phyloP scores from a whole-genome alignment of 2,329 filamentous ascomycete genomes.

The Alternaria sp. region DNA sequence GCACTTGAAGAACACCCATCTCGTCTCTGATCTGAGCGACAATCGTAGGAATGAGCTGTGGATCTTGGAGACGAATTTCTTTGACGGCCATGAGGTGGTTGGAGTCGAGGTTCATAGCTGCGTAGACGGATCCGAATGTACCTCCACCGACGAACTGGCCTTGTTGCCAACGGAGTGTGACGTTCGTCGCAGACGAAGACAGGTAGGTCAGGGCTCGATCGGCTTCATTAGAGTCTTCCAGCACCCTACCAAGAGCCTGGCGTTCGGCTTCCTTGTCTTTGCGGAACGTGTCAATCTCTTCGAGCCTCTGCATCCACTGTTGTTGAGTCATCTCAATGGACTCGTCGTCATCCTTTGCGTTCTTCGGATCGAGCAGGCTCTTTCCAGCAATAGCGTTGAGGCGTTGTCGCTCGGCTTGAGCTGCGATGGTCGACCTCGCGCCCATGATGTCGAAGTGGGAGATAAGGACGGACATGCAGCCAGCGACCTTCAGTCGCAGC shows the following conservation, averaged over 20 bases:
- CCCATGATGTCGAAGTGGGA: conserved; percentile 99
- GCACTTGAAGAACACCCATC: conserved; percentile 92
- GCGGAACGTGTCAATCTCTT: conserved; percentile 77
- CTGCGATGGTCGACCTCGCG: conserved; percentile 88
- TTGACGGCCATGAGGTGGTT: conserved; percentile 98
- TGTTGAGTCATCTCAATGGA: conserved; percentile 75
- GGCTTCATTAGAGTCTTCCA: conserved; percentile 94
- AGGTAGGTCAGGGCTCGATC: conserved; percentile 93
- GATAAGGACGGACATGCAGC: conserved; percentile 96
- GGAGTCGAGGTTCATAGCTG: conserved; percentile 94
- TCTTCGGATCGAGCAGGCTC: conserved; percentile 78
- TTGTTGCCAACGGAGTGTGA: conserved; percentile 96
- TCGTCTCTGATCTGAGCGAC: conserved; percentile 94
- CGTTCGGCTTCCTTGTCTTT: conserved; percentile 83
- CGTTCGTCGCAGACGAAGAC: conserved; percentile 91
- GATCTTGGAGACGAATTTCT: conserved; percentile 95
- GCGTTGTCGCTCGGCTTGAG: conserved; percentile 89
- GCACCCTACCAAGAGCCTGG: conserved; percentile 84
- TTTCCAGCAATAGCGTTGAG: conserved; percentile 81
- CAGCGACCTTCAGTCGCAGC: conserved; percentile 86
- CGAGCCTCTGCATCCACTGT: conserved; percentile 75
- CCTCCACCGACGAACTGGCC: conserved; percentile 97
- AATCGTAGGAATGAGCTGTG: conserved; percentile 92
- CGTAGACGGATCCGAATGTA: conserved; percentile 96
- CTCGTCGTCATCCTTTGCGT: conserved; percentile 80